A percentile compares a stretch with the other conserved stretches of the same genome.
These are phyloP conservation scores for Hygrophila difformis DNA, from an alignment of 257 asterid genomes.

Conservation along the genomic window DNA sequence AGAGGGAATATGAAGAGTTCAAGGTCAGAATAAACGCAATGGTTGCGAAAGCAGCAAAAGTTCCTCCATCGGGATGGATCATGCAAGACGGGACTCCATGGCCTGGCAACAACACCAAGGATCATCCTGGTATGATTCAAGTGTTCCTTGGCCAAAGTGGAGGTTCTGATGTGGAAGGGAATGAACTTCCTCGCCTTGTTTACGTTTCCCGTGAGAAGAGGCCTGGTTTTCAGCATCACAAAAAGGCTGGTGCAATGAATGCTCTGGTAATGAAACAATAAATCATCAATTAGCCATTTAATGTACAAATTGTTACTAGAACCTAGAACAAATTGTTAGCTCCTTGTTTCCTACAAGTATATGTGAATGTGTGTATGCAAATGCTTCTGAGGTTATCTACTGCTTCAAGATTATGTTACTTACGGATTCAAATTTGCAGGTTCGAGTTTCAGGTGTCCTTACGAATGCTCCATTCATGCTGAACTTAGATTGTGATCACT, in stretches of 20 bases:
- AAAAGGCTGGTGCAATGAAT: slow-evolving; percentile 97
- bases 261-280: slow-evolving; percentile 57
- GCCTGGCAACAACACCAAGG: slow-evolving; percentile 97
- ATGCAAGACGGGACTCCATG: slow-evolving; percentile 99
- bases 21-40: slow-evolving; percentile 82
- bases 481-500: slow-evolving; percentile 98
- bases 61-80: slow-evolving; percentile 94
- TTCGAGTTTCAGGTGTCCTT: slow-evolving; percentile 93
- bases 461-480: slow-evolving; percentile 98
- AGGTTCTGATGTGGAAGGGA: slow-evolving; percentile 82
- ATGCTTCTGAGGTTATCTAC: not conserved
- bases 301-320: no score
- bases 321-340: not conserved
- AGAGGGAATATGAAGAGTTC: slow-evolving; percentile 97
- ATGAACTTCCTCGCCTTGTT: slow-evolving; percentile 93
- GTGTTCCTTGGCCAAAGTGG: slow-evolving; percentile 96
- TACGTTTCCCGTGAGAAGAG: slow-evolving; percentile 99
- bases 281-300: slow-evolving; percentile 4
- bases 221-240: slow-evolving; percentile 96
- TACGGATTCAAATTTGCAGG: slow-evolving; percentile 31
- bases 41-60: slow-evolving; percentile 90
- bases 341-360: not conserved
- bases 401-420: slow-evolving; percentile 1
- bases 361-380: not conserved
- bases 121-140: slow-evolving; percentile 99